A percentile compares a stretch with the other conserved stretches of the same genome.
These are phyloP conservation scores for Exophiala sideris DNA, from an alignment of 2,329 filamentous ascomycete species.

Conservation along the genomic window DNA sequence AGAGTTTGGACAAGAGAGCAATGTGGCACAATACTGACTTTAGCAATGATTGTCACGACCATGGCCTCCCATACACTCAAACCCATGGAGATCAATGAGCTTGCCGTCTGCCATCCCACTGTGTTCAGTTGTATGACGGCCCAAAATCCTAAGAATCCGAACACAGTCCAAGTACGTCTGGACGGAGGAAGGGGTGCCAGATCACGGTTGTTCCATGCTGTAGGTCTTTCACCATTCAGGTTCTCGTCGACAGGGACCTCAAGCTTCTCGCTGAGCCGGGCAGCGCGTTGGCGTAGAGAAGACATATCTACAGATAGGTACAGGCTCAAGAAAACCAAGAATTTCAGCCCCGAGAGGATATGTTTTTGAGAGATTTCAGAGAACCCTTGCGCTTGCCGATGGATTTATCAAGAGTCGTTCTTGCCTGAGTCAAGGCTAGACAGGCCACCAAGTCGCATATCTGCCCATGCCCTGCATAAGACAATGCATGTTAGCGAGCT, in stretches of 20 bases:
- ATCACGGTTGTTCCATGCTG: constrained; percentile 14
- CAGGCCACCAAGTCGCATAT: not conserved
- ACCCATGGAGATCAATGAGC: not conserved
- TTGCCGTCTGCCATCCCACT: not conserved
- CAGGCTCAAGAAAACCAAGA: not conserved
- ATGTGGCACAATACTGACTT: not conserved
- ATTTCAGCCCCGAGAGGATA: not conserved
- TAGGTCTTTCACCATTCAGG: constrained; percentile 6
- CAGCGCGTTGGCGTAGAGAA: constrained; percentile 8
- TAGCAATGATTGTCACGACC: not conserved
- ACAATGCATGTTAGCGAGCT: not conserved
- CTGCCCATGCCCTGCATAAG: not conserved
- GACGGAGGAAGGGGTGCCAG: constrained; percentile 7
- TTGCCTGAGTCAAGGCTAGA: not conserved
- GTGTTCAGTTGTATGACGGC: not conserved
- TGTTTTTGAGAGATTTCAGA: not conserved
- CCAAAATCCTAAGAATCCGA: not conserved
- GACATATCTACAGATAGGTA: not conserved
- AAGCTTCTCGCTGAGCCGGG: constrained; percentile 12
- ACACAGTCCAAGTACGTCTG: not conserved
- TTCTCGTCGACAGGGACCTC: constrained; percentile 13
- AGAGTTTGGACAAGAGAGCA: not conserved
- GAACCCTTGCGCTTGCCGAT: not conserved
- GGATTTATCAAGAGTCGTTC: not conserved
- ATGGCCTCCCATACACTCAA: not conserved